A percentile compares a stretch with the other conserved stretches of the same genome.
Conservation (phyloP, 495 filamentous ascomycete genomes). For the Hypomontagnella submonticulosa region DNA sequence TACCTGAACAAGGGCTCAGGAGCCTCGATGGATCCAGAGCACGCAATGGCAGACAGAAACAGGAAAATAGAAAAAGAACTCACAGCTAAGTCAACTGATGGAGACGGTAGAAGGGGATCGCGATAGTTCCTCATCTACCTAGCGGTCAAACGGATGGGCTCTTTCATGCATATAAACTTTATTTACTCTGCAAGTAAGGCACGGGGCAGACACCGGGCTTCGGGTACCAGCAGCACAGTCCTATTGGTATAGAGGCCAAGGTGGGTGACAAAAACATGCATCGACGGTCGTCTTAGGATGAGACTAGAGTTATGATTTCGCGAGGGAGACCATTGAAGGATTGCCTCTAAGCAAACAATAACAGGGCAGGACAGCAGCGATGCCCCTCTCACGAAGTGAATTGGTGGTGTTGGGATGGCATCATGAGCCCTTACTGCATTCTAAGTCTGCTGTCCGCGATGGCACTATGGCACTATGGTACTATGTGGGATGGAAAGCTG, state of each 20-base stretch:
- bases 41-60: constrained; percentile 6
- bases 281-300: background rate
- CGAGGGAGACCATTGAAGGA: constrained; percentile 3
- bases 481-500: constrained; percentile 25
- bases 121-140: constrained; percentile 5
- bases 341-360: constrained; percentile 22
- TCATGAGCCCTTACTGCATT: constrained; percentile 12
- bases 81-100: constrained; percentile 1
- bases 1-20: constrained; percentile 33
- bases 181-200: constrained; percentile 19
- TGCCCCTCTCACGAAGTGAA: constrained; percentile 18
- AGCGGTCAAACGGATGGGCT: constrained; percentile 30
- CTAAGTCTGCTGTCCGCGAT: constrained; percentile 11
- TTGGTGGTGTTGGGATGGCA: constrained; percentile 4
- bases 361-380: constrained; percentile 3
- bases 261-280: constrained; percentile 12
- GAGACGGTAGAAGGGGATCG: constrained; percentile 19
- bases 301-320: constrained; percentile 4
- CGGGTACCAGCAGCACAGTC: constrained; percentile 30
- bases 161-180: constrained; percentile 32
- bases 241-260: constrained; percentile 7
- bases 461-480: constrained; percentile 7
- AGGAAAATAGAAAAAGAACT: constrained; percentile 3
- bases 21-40: constrained; percentile 32
- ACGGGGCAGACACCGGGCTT: constrained; percentile 23